Conservation (phyloP, 768 basidiomycete genomes). For the Suillus clintonianus region DNA sequence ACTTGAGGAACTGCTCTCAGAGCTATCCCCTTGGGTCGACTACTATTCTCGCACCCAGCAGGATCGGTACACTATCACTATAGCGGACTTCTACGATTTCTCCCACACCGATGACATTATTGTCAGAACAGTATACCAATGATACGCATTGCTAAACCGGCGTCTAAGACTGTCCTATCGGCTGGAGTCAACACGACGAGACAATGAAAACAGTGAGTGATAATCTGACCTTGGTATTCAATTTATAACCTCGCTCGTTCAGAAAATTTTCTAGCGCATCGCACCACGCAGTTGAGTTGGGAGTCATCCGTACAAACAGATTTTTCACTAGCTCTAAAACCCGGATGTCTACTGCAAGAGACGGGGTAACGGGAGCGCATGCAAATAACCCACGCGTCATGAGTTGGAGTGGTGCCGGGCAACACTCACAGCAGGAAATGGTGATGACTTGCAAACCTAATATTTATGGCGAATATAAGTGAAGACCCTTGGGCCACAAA, state of each 20-base stretch:
- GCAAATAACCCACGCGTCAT: constrained; percentile 26
- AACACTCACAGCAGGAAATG: constrained; percentile 11
- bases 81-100: too few species aligned
- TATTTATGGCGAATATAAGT: neutral
- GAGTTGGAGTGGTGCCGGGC: constrained; percentile 23
- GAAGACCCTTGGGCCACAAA: neutral
- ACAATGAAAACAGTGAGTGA: neutral
- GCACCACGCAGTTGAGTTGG: constrained; percentile 11
- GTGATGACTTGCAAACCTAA: constrained; percentile 2
- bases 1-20: too few species aligned
- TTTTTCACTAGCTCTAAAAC: constrained; percentile 27
- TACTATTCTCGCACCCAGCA: too few species aligned
- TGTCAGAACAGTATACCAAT: constrained; percentile 20
- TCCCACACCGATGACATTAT: too few species aligned
- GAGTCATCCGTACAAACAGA: constrained; percentile 12
- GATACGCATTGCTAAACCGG: constrained; percentile 23
- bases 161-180: constrained; percentile 24
- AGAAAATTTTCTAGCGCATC: constrained; percentile 12
- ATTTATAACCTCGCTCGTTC: constrained; percentile 5
- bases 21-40: too few species aligned
- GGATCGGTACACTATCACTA: too few species aligned
- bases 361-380: constrained; percentile 27
- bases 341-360: constrained; percentile 33
- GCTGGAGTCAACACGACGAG: neutral
- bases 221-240: constrained; percentile 6